Evolutionary conservation across 371 early-diverging fungal genomes (phyloP).

Genomic region (Catenaria anguillulae): DNA sequence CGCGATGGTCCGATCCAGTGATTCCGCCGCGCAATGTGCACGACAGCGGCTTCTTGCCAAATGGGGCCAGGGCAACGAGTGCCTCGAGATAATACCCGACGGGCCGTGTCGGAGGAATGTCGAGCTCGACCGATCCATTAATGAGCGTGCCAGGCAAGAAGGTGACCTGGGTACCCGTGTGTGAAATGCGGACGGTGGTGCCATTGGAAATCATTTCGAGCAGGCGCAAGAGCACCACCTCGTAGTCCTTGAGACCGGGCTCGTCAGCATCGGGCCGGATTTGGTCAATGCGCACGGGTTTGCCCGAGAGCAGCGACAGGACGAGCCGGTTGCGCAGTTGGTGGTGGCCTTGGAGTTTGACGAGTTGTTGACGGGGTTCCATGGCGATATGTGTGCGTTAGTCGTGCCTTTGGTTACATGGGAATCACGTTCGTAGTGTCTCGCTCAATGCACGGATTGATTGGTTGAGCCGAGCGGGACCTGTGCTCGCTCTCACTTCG

Average conservation of each 20-base stretch:
- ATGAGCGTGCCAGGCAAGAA: conserved; percentile 78
- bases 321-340: conserved; percentile 76
- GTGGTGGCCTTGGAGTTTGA: conserved; percentile 58
- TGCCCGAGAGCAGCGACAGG: conserved; percentile 76
- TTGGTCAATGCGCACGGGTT: conserved; percentile 67
- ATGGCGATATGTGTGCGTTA: no score
- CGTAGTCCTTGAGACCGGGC: conserved; percentile 83
- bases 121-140: conserved; percentile 74
- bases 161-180: conserved; percentile 76
- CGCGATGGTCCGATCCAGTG: conserved; percentile 35
- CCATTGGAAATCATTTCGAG: conserved; percentile 89
- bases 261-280: conserved; percentile 73
- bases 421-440: no score
- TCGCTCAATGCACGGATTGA: no score
- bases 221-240: conserved; percentile 69
- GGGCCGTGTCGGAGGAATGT: conserved; percentile 55
- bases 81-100: conserved; percentile 88
- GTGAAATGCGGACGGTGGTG: conserved; percentile 72
- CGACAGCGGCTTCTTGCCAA: conserved; percentile 66
- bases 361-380: no score
- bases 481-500: no score
- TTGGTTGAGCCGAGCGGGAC: no score
- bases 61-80: conserved; percentile 79
- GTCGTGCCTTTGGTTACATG: no score
- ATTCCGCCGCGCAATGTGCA: conserved; percentile 54